Conservation (phyloP, 257 asterid species). For the Solanum ossicruentum region DNA sequence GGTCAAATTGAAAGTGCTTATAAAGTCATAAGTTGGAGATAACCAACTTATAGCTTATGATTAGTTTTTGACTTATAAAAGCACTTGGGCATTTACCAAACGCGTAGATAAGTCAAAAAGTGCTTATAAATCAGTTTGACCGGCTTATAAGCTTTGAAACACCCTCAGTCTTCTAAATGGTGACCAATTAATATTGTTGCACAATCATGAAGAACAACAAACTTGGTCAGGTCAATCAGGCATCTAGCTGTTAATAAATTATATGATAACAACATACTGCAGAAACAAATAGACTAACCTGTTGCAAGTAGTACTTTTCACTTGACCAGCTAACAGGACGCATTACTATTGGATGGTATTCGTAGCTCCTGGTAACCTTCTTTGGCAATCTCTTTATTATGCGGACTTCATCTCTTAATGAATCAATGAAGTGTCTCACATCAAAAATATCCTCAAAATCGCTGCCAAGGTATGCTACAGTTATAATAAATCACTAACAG, state of each 20-base stretch:
- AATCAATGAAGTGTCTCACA: constrained; percentile 68
- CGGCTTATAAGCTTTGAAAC: background rate
- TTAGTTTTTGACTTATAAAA: background rate
- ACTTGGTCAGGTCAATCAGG: background rate
- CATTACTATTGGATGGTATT: constrained; percentile 57
- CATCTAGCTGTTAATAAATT: background rate
- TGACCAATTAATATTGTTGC: background rate
- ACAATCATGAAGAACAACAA: background rate
- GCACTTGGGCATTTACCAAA: background rate
- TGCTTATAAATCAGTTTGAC: background rate
- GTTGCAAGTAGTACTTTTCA: constrained; percentile 81
- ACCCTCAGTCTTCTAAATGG: background rate
- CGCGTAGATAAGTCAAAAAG: background rate
- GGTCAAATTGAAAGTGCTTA: background rate
- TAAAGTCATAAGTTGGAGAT: background rate
- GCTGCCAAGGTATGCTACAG: constrained; percentile 22
- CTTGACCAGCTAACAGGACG: constrained; percentile 96
- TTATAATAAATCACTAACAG: background rate
- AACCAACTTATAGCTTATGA: background rate
- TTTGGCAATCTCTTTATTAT: constrained; percentile 70
- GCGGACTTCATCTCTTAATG: constrained; percentile 77
- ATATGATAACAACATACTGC: background rate
- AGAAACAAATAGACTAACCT: constrained; percentile 32
- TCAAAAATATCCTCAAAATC: constrained; percentile 81
- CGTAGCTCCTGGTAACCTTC: constrained; percentile 42